phyloP scores from a whole-genome alignment of 257 asterid genomes.

The Asclepias syriaca region DNA sequence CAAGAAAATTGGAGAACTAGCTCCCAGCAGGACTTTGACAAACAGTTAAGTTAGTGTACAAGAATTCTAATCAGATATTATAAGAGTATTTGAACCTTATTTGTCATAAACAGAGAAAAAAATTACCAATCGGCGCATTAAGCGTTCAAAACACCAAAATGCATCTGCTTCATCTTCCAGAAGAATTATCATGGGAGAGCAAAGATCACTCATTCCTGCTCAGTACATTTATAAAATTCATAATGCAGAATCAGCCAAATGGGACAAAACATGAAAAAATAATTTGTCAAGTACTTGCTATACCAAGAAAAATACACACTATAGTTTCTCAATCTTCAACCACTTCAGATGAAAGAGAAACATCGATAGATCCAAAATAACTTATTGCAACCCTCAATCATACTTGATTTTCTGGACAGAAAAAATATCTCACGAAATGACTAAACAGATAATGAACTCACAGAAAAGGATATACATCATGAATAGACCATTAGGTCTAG shows the following conservation, averaged over 20 bases:
- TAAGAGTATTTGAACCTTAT: background rate
- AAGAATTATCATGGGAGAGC: slow-evolving; percentile 92
- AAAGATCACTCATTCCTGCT: slow-evolving; percentile 95
- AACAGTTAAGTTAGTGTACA: background rate
- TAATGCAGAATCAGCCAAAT: background rate
- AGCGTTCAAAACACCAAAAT: slow-evolving; percentile 91
- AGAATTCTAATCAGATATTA: background rate
- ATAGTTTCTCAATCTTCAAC: background rate
- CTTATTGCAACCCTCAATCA: background rate
- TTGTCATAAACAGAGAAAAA: background rate
- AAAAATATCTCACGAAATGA: background rate
- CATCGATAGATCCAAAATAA: too few species aligned
- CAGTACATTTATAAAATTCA: slow-evolving; percentile 23
- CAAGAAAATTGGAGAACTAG: background rate
- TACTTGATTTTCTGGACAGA: background rate
- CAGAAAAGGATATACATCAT: background rate
- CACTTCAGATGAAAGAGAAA: background rate
- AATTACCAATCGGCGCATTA: slow-evolving; percentile 83
- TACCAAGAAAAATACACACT: background rate
- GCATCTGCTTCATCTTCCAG: slow-evolving; percentile 92
- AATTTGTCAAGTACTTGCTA: background rate
- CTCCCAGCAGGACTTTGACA: background rate
- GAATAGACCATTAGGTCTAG: background rate
- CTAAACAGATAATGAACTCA: background rate
- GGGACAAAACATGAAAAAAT: background rate